A percentile compares a stretch with the other conserved stretches of the same genome.
phyloP scores from a whole-genome alignment of 495 filamentous ascomycete genomes.

The Sphaerosporella brunnea region DNA sequence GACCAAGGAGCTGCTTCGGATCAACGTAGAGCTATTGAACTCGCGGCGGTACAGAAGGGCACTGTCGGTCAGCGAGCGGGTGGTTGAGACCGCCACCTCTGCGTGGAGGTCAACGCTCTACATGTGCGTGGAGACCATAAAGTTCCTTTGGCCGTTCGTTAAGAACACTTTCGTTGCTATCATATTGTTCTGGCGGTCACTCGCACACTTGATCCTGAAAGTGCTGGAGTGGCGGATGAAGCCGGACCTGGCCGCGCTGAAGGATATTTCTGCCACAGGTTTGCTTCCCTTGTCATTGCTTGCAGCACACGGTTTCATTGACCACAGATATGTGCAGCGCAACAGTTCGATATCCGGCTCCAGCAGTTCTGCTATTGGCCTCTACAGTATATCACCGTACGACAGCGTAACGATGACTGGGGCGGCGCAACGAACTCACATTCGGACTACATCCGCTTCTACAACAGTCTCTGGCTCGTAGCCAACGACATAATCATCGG shows the following conservation, averaged over 20 bases:
- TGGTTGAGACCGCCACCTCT: conserved; percentile 82
- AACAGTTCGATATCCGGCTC: conserved; percentile 91
- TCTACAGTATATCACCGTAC: conserved; percentile 81
- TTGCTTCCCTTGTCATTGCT: background rate
- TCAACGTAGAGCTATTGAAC: conserved; percentile 68
- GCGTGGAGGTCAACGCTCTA: conserved; percentile 56
- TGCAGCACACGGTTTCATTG: background rate
- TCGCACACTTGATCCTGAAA: conserved; percentile 61
- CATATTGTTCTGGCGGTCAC: conserved; percentile 61
- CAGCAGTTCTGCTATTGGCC: conserved; percentile 99
- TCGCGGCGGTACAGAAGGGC: conserved; percentile 55
- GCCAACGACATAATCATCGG: conserved; percentile 98
- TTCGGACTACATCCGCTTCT: conserved; percentile 97
- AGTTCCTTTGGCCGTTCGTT: conserved; percentile 64
- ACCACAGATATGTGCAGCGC: conserved; percentile 34
- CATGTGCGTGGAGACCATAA: conserved; percentile 50
- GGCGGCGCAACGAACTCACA: conserved; percentile 88
- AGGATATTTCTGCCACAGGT: conserved; percentile 78
- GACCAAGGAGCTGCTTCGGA: conserved; percentile 62
- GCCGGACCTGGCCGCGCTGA: conserved; percentile 66
- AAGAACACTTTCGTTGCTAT: conserved; percentile 54
- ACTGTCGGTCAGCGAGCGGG: conserved; percentile 82
- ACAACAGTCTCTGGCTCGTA: conserved; percentile 96
- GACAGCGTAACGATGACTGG: conserved; percentile 80
- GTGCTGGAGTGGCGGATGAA: conserved; percentile 75